phyloP scores from a whole-genome alignment of 345 rosid species.

The Leavenworthia alabamica region DNA sequence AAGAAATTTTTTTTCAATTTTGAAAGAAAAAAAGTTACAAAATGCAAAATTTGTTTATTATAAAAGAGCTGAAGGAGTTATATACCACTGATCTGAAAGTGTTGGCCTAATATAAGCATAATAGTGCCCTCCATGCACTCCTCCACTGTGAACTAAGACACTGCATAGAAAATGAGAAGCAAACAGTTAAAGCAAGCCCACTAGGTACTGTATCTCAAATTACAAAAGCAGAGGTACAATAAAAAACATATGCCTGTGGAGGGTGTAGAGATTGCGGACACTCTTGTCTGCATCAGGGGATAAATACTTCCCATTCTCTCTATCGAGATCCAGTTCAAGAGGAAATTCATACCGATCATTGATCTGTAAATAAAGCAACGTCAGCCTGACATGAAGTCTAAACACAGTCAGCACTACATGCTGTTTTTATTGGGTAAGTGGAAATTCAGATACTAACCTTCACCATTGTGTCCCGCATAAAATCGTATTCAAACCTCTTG shows the following conservation, averaged over 20 bases:
- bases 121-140: conserved; percentile 96
- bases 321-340: conserved; percentile 88
- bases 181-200: conserved; percentile 9
- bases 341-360: conserved; percentile 97
- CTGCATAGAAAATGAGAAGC: conserved; percentile 35
- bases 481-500: conserved; percentile 96
- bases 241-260: conserved; percentile 61
- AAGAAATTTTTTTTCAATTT: conserved; percentile 4
- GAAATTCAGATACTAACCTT: conserved; percentile 51
- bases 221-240: conserved; percentile 1
- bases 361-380: conserved; percentile 41
- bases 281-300: conserved; percentile 91
- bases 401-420: not conserved
- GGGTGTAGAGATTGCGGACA: conserved; percentile 85
- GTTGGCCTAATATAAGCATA: conserved; percentile 95
- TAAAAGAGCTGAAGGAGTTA: not conserved
- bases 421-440: conserved; percentile 1
- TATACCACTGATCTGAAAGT: conserved; percentile 87
- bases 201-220: not conserved
- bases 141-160: conserved; percentile 96
- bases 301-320: conserved; percentile 74
- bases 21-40: not conserved
- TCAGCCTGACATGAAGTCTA: conserved; percentile 9
- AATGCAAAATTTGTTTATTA: not conserved
- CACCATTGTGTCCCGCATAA: conserved; percentile 93